phyloP scores from a whole-genome alignment of 352 stramenopile genomes.

The Pythium biforme region DNA sequence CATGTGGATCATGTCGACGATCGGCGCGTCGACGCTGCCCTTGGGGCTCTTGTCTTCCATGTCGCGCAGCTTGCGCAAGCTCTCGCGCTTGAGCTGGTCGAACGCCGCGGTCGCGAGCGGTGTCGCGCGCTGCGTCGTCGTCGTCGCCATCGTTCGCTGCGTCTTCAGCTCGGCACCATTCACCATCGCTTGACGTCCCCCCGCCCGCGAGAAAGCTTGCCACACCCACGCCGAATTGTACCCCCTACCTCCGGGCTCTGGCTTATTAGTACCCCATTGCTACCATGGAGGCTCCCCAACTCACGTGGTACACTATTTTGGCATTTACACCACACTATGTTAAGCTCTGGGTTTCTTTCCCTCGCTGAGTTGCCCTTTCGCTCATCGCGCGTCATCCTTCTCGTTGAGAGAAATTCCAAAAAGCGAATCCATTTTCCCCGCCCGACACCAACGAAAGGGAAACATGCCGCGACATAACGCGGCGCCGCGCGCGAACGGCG shows the following conservation, averaged over 20 bases:
- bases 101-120: slow-evolving; percentile 37
- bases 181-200: slow-evolving; percentile 1
- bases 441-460: not conserved
- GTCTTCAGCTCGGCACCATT: slow-evolving; percentile 12
- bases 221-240: slow-evolving; percentile 5
- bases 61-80: slow-evolving; percentile 75
- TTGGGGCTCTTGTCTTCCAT: slow-evolving; percentile 91
- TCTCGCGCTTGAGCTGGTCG: slow-evolving; percentile 85
- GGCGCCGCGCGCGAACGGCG: slow-evolving; percentile 6
- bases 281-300: too few species aligned
- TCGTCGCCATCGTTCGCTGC: not conserved
- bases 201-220: not conserved
- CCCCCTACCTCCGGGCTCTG: slow-evolving; percentile 11
- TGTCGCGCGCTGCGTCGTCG: not conserved
- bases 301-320: not conserved
- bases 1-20: slow-evolving; percentile 83
- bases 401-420: not conserved
- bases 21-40: slow-evolving; percentile 86
- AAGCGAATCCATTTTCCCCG: not conserved
- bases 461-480: slow-evolving; percentile 2
- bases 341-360: slow-evolving; percentile 16
- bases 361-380: slow-evolving; percentile 22
- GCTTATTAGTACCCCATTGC: slow-evolving; percentile 18
- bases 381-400: slow-evolving; percentile 19
- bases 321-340: not conserved